Evolutionary conservation across 306 rosid genomes (phyloP).

Genomic region (Argentina anserina): DNA sequence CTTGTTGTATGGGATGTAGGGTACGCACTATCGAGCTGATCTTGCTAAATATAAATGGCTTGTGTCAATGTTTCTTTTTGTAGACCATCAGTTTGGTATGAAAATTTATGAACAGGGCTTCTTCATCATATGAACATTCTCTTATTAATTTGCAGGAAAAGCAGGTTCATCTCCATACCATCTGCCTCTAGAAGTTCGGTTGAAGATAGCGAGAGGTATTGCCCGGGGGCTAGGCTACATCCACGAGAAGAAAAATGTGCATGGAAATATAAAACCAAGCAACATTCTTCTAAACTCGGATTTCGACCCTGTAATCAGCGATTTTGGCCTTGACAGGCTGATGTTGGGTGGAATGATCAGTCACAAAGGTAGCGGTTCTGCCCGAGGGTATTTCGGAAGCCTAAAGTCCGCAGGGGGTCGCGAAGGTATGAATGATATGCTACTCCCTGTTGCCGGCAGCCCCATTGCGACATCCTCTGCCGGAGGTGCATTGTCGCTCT

Average conservation of each 20-base stretch:
- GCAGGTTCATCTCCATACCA: conserved; percentile 50
- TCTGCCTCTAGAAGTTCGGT: conserved; percentile 48
- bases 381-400: conserved; percentile 36
- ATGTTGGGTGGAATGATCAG: conserved; percentile 26
- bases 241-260: conserved; percentile 87
- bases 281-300: conserved; percentile 62
- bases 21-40: not conserved
- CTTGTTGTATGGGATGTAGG: conserved; percentile 4
- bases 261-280: conserved; percentile 71
- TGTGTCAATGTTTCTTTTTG: not conserved
- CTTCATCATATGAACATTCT: not conserved
- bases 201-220: conserved; percentile 74
- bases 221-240: conserved; percentile 70
- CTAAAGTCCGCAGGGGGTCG: conserved; percentile 26
- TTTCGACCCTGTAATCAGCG: conserved; percentile 68
- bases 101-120: not conserved
- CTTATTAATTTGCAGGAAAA: conserved; percentile 44
- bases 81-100: not conserved
- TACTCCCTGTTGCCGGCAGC: conserved; percentile 29
- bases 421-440: conserved; percentile 26
- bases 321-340: conserved; percentile 65
- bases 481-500: conserved; percentile 27
- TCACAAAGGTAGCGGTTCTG: conserved; percentile 40
- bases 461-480: conserved; percentile 27
- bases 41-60: not conserved